Evolutionary conservation across 805 yeast species (phyloP), one percentile per base, ranked within the genome.

Genomic region (Yamadazyma scolyti): DNA sequence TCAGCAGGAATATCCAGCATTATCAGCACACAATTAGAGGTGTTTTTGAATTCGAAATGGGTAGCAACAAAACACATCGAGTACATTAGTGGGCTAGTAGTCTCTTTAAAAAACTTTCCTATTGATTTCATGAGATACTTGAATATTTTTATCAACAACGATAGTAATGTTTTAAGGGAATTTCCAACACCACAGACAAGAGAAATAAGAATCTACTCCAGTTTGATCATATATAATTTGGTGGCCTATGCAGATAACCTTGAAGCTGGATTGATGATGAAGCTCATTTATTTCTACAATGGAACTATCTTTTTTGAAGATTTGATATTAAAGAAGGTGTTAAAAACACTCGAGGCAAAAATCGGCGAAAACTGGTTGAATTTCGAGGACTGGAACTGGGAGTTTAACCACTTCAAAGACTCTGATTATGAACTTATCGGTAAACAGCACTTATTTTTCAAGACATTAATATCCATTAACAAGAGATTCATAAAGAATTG

Each of bases 261-360:
- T 0, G 42, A 60, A 0, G 60, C 58, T 19, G 71, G 72, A 32
- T 50, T 81, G 6, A 74, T 79, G 47, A 68, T 67, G 16, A 68
- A 61, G 27, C 31, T 86, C 2, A 17, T 46, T 10, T 50, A 56
- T 5, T 61, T 73, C 26, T 87, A 82, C 48, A 53, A 57, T n/a
- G 96, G 95, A 4, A 66, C 89, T 0, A 57, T 65, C 2, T 51
- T 72, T 10, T 58, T 77, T 1, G 75, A 73, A 21, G 97, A 90
- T 48, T 49, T 74, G 31, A 36, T 88, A 2, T 48, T 90, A 16
- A 72, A 82, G 32, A 52, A 59, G 4, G 56, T 84, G 2, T 49
- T 90, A 26, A 63, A 67, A 32, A 50, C 52, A 9, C 61, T 87
- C 20, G 97, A 90, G 53, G 46, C 73, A 0, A 55, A 57, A 3